Percentiles rank a stretch among this genome's conserved stretches.
Conservation (phyloP, 208 protist species). For the Sergeia podlipaevii region DNA sequence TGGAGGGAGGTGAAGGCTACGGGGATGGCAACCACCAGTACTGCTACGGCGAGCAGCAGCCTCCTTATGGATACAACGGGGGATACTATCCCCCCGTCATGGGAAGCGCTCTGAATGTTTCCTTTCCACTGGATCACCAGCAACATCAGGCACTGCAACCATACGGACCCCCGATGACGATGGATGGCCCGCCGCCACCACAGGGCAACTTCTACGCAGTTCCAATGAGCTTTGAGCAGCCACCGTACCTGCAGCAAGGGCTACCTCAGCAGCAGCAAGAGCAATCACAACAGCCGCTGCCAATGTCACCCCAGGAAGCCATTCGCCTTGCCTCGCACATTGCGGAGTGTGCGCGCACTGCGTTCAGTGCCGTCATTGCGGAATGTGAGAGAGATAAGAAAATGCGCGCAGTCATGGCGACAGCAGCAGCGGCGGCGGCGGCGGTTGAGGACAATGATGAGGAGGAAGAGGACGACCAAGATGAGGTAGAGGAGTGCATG, state of each 20-base stretch:
- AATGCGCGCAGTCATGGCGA: background rate
- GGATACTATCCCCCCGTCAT: too few relatives aligned
- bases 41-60: background rate
- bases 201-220: too few relatives aligned
- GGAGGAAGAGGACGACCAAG: background rate
- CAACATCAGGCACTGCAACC: too few relatives aligned
- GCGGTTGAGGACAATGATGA: background rate
- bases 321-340: slow-evolving; percentile 28
- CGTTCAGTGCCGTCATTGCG: too few relatives aligned
- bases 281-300: background rate
- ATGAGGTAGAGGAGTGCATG: background rate
- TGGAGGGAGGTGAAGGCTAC: background rate
- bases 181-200: too few relatives aligned
- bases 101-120: too few relatives aligned
- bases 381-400: background rate
- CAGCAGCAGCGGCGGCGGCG: background rate
- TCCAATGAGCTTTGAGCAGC: too few relatives aligned
- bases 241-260: background rate
- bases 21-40: background rate
- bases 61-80: too few relatives aligned
- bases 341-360: slow-evolving; percentile 38
- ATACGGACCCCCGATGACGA: too few relatives aligned
- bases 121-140: too few relatives aligned
- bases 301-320: slow-evolving; percentile 18
- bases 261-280: background rate